Evolutionary conservation across 2,329 filamentous ascomycete genomes (phyloP).

Genomic region (Trichophyton mentagrophytes): DNA sequence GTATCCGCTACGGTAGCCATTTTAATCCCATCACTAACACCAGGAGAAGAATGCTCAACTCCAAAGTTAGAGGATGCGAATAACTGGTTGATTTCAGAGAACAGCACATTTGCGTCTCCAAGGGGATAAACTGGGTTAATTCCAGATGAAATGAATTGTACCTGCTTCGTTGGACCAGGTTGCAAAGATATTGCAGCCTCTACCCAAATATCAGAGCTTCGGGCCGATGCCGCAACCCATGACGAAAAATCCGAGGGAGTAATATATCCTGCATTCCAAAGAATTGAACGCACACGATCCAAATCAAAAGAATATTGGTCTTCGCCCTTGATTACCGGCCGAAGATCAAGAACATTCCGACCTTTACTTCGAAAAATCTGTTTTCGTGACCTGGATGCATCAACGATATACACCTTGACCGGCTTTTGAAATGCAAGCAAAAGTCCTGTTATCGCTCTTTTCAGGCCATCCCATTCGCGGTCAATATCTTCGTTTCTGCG

Average conservation of each 20-base stretch:
- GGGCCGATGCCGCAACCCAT: constrained; percentile 63
- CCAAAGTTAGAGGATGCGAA: constrained; percentile 73
- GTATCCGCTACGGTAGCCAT: constrained; percentile 6
- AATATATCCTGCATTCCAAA: constrained; percentile 55
- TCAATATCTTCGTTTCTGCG: constrained; percentile 41
- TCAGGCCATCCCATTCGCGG: constrained; percentile 54
- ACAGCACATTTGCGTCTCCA: constrained; percentile 52
- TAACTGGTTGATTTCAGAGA: constrained; percentile 62
- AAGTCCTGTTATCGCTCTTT: constrained; percentile 47
- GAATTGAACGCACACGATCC: constrained; percentile 36
- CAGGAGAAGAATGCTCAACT: constrained; percentile 33
- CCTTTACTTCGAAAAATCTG: constrained; percentile 20
- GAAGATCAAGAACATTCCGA: neutral
- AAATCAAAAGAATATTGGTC: constrained; percentile 17
- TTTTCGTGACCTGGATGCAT: constrained; percentile 33
- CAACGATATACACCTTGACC: constrained; percentile 47
- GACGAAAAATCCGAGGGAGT: constrained; percentile 38
- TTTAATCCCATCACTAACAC: constrained; percentile 25
- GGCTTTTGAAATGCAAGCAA: constrained; percentile 55
- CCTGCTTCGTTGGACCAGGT: constrained; percentile 56
- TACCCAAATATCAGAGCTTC: constrained; percentile 48
- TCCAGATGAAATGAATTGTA: constrained; percentile 74
- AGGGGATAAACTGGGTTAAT: constrained; percentile 48
- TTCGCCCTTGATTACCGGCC: neutral
- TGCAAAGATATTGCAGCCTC: constrained; percentile 57